phyloP scores from a whole-genome alignment of 2,329 filamentous ascomycete genomes.

The Alternaria tenuissima region DNA sequence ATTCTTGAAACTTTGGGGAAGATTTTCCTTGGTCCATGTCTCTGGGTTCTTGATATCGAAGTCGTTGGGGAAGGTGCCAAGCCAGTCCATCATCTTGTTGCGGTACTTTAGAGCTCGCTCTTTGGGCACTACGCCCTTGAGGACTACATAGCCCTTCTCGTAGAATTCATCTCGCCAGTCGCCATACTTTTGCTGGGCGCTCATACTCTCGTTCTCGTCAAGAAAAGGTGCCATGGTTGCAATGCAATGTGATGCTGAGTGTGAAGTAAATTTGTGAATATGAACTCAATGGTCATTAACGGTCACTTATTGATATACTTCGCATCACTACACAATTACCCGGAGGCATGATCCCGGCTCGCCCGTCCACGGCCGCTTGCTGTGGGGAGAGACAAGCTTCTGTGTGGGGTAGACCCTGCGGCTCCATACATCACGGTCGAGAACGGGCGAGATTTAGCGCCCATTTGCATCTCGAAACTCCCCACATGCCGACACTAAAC shows the following conservation, averaged over 20 bases:
- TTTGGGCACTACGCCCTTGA: conserved; percentile 34
- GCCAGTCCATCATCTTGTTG: conserved; percentile 43
- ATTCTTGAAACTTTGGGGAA: conserved; percentile 46
- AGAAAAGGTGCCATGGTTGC: conserved; percentile 13
- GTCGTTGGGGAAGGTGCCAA: conserved; percentile 38
- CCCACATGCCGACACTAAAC: conserved; percentile 8
- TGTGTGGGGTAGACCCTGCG: neutral
- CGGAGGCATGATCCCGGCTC: neutral
- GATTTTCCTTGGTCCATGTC: conserved; percentile 56
- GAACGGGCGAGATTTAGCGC: conserved; percentile 10
- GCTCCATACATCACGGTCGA: conserved; percentile 11
- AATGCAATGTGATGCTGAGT: neutral
- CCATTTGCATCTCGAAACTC: neutral
- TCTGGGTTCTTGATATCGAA: conserved; percentile 42
- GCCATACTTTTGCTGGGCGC: conserved; percentile 18
- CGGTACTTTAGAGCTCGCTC: conserved; percentile 39
- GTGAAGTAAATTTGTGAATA: neutral
- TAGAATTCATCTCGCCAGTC: conserved; percentile 46
- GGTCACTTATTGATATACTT: neutral
- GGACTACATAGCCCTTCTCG: conserved; percentile 38
- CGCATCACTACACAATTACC: neutral
- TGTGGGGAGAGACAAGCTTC: conserved; percentile 2
- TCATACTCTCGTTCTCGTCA: conserved; percentile 1
- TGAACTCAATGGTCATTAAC: neutral
- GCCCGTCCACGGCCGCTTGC: conserved; percentile 16